Percentiles rank a stretch among this genome's conserved stretches.
Evolutionary conservation across 331 rosid genomes (phyloP).

Genomic region (Phaseolus coccineus): DNA sequence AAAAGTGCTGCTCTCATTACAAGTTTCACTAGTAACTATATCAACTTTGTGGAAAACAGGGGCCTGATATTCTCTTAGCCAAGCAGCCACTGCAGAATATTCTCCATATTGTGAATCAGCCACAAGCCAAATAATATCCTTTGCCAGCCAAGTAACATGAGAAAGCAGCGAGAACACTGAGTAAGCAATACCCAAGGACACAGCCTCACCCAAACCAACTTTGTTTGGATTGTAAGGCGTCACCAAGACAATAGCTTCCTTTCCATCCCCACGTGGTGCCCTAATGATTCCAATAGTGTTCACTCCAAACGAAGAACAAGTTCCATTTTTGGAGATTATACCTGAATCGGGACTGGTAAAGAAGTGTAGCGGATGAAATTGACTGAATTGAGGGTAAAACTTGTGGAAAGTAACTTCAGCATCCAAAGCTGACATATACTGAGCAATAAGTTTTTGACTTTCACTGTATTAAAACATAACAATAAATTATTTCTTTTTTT

Average conservation of each 20-base stretch:
- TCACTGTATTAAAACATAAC: slow-evolving; percentile 55
- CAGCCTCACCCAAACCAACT: slow-evolving; percentile 62
- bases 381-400: slow-evolving; percentile 66
- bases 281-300: slow-evolving; percentile 88
- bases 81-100: slow-evolving; percentile 77
- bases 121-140: slow-evolving; percentile 90
- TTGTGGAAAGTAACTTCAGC: slow-evolving; percentile 85
- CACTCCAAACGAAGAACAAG: slow-evolving; percentile 71
- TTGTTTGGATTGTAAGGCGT: slow-evolving; percentile 75
- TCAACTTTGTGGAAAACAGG: slow-evolving; percentile 61
- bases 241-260: slow-evolving; percentile 94
- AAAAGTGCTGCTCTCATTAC: slow-evolving; percentile 48
- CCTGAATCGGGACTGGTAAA: slow-evolving; percentile 77
- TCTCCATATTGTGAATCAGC: slow-evolving; percentile 89
- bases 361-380: slow-evolving; percentile 80
- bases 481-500: slow-evolving; percentile 20
- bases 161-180: slow-evolving; percentile 86
- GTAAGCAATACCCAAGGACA: slow-evolving; percentile 84
- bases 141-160: slow-evolving; percentile 91
- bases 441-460: slow-evolving; percentile 69
- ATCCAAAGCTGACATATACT: slow-evolving; percentile 72
- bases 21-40: slow-evolving; percentile 55
- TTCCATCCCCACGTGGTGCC: slow-evolving; percentile 97
- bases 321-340: slow-evolving; percentile 56
- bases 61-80: slow-evolving; percentile 90